These are phyloP conservation scores for Kuraishia capsulata DNA, from an alignment of 805 yeast species.

Conservation along the genomic window DNA sequence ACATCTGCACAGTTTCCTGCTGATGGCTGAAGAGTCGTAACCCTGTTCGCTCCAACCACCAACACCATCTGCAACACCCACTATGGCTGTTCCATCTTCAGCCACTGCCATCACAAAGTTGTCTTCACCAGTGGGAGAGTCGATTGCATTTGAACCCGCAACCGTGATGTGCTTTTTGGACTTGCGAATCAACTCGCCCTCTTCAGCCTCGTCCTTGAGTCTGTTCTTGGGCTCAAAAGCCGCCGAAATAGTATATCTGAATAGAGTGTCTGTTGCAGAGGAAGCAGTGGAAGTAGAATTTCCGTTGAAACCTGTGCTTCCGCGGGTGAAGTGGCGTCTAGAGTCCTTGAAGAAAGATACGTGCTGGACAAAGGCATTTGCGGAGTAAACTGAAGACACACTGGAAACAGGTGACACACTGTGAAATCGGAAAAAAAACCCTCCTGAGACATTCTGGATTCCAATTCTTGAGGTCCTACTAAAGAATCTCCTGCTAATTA, in stretches of 20 bases:
- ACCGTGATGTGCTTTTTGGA: slow-evolving; percentile 9
- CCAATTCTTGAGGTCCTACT: too few relatives aligned
- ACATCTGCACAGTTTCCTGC: slow-evolving; percentile 63
- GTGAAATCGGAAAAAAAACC: too few relatives aligned
- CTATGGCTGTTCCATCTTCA: slow-evolving; percentile 34
- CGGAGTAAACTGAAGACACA: too few relatives aligned
- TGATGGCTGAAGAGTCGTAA: slow-evolving; percentile 79
- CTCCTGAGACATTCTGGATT: too few relatives aligned
- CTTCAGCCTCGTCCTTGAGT: slow-evolving; percentile 30
- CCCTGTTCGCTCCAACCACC: slow-evolving; percentile 97
- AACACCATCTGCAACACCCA: slow-evolving; percentile 94
- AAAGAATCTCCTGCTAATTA: too few relatives aligned
- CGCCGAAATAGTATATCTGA: slow-evolving; percentile 49
- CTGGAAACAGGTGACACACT: too few relatives aligned
- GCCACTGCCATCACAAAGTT: slow-evolving; percentile 46
- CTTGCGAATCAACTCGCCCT: slow-evolving; percentile 14
- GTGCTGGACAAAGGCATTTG: too few relatives aligned
- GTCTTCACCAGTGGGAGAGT: slow-evolving; percentile 73
- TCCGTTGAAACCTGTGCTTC: background rate
- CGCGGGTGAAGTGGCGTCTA: background rate
- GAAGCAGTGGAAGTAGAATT: background rate
- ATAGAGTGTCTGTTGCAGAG: slow-evolving; percentile 13
- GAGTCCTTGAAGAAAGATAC: too few relatives aligned
- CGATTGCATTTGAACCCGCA: slow-evolving; percentile 11
- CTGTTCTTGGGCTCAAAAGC: slow-evolving; percentile 72